These are phyloP conservation scores for Camellia oleifera DNA, from an alignment of 179 eudicot genomes.

Conservation along the genomic window DNA sequence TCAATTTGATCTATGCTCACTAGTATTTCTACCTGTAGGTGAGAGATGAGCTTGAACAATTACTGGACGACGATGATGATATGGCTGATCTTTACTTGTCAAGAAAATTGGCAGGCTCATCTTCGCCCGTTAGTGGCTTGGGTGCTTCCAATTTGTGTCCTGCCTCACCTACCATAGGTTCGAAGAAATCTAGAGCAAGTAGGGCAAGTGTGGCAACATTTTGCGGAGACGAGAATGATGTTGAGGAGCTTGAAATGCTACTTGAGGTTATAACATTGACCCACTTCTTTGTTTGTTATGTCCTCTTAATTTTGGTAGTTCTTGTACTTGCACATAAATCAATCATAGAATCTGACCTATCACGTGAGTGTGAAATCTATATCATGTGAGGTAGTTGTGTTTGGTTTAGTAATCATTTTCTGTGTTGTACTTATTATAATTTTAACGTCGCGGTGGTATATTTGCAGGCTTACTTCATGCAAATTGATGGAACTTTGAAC, in stretches of 20 bases:
- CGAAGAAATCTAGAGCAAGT: slow-evolving; percentile 85
- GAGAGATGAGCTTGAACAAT: slow-evolving; percentile 95
- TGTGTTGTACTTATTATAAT: neutral
- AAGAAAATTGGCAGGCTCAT: slow-evolving; percentile 59
- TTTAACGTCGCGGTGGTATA: slow-evolving; percentile 12
- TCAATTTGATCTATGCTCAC: slow-evolving; percentile 4
- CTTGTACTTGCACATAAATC: too few relatives aligned
- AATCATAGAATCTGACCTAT: too few relatives aligned
- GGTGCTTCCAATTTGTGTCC: slow-evolving; percentile 66
- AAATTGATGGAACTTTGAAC: slow-evolving; percentile 91
- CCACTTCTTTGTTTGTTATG: neutral
- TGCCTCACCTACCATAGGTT: slow-evolving; percentile 74
- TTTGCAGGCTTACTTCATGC: slow-evolving; percentile 96
- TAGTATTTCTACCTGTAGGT: slow-evolving; percentile 43
- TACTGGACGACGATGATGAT: slow-evolving; percentile 94
- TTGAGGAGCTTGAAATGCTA: slow-evolving; percentile 94
- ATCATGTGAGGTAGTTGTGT: too few relatives aligned
- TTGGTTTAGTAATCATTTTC: too few relatives aligned
- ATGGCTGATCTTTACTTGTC: slow-evolving; percentile 98
- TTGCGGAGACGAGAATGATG: slow-evolving; percentile 88
- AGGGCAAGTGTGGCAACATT: slow-evolving; percentile 71
- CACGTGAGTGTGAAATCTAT: too few relatives aligned
- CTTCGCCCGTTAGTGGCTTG: slow-evolving; percentile 77
- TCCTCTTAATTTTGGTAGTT: neutral
- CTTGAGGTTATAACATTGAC: slow-evolving; percentile 57